Base-by-base conservation (phyloP, 2,329 filamentous ascomycete species). In the Westerdykella ornata region DNA sequence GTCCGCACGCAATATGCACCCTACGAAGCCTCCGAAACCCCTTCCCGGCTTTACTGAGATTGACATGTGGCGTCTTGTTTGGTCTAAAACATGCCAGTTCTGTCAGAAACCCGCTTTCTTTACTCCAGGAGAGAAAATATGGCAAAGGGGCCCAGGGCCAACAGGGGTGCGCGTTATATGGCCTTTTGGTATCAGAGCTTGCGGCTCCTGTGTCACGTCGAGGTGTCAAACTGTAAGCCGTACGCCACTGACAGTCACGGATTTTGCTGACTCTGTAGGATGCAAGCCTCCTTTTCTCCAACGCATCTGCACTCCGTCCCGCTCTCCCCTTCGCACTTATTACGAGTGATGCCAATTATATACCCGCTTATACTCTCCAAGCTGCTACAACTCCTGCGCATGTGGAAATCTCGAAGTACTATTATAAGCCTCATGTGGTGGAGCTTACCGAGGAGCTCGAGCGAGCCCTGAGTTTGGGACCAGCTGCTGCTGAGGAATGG, bases 21-120 rank as follows among this genome's bases (percentile, higher is more conserved):
- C 78, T 68, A 78, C 78, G 18, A 75, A 75, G 50, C 78, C 88
- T 70, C 86, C 86, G 35, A 73, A 74, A 42, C 85, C 85, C 19
- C 71, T 90, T 37, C 68, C 70, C 39, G 75, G 73, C 43, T 77
- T 75, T 58, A 77, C 77, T 32, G 86, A 92, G 63, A 69, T 85
- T 49, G 77, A 82, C 32, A 89, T 89, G 84, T 88, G 86, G 77
- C 77, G 76, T 55, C 69, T 92, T 38, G 72, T 80, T 28, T 81
- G 78, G 62, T 75, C 77, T 36, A 69, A 59, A 20, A 66, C 59
- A 41, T 94, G 87, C 62, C 81, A 89, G 56, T 78, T 81, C 51
- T 92, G 87, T 65, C 69, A 67, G 40, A 77, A 71, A 46, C 53
- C 49, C 37, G 62, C 59, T 39, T 45, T 54, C 30, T 51, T 48